These are phyloP conservation scores for Claviceps monticola DNA, from an alignment of 2,329 filamentous ascomycete species.

Conservation along the genomic window DNA sequence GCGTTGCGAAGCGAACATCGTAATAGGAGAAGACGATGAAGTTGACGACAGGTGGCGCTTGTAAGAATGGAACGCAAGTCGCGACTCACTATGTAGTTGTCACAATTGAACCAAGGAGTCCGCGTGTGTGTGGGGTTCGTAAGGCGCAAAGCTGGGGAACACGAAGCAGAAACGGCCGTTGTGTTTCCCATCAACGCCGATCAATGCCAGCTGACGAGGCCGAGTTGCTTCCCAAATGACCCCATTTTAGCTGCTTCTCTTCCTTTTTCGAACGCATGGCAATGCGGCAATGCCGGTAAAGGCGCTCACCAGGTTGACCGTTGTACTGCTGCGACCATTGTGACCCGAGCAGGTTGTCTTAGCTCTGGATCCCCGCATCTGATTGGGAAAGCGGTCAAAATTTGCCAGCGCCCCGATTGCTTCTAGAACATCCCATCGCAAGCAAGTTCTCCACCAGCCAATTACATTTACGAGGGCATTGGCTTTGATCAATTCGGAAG, in stretches of 20 bases:
- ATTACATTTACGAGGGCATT: not conserved
- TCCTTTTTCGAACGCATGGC: no score
- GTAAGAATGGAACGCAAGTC: no score
- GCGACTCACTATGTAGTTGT: not conserved
- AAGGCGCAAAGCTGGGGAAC: not conserved
- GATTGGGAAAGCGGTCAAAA: slow-evolving; percentile 22
- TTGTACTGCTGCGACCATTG: no score
- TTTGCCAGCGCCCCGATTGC: slow-evolving; percentile 6
- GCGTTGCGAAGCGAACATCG: slow-evolving; percentile 37
- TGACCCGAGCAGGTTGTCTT: no score
- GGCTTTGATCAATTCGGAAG: no score
- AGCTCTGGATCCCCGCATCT: slow-evolving; percentile 15
- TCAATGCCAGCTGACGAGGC: not conserved
- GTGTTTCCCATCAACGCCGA: not conserved
- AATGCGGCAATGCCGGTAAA: no score
- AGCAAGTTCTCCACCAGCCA: slow-evolving; percentile 8
- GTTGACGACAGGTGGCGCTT: not conserved
- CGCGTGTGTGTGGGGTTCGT: not conserved
- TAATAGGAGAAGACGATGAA: not conserved
- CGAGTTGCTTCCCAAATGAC: no score
- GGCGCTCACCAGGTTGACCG: no score
- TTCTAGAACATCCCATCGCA: slow-evolving; percentile 28
- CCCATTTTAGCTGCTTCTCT: no score
- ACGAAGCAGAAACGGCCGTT: not conserved
- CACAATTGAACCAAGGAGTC: not conserved